Base-by-base conservation (phyloP, 768 basidiomycete genomes). In the Porphyrellus cyaneotinctus region DNA sequence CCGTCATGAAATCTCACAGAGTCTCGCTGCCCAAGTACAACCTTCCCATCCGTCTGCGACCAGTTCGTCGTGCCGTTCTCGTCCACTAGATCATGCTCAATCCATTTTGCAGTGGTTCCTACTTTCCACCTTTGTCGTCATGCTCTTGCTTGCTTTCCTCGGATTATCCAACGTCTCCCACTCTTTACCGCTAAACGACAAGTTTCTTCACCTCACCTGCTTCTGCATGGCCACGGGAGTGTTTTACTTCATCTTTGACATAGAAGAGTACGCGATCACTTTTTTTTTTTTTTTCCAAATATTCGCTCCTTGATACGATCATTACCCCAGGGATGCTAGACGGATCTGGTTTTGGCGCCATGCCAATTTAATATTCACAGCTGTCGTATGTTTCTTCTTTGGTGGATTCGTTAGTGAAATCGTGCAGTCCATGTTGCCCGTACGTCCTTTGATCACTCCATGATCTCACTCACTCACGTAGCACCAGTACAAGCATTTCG, bases 281-380 rank as follows among this genome's bases (percentile, higher is more conserved):
- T 43, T 14, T 4, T 10, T 26, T 22, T 31, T 56, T 8, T 39
- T 23, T 33, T 13, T 13, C 28, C 28, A 8, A 13, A 24, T 18
- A 33, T 8, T n/a, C 9, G 22, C 10, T 13, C 42, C 31, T 53
- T 53, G 30, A 43, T 28, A 28, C 26, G 32, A 20, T 8, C 24
- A 30, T 49, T n/a, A 11, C 31, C 37, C 15, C 47, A 93, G 91
- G 65, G 84, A 84, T 48, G 83, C 85, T 8, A 74, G 90, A 53
- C 77, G 90, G 56, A 79, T 92, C 68, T 93, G 91, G 90, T 86
- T 90, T 59, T 93, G 91, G 91, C 79, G 90, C 26, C 78, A 86
- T 64, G 78, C 82, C 24, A 77, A 80, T 10, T 66, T 90, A 12
- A 81, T 89, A 43, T 78, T 88, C 63, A 89, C 91, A 2, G 67